Evolutionary conservation across 768 basidiomycete species (phyloP).

Genomic region (Boletus vinaceobasis): DNA sequence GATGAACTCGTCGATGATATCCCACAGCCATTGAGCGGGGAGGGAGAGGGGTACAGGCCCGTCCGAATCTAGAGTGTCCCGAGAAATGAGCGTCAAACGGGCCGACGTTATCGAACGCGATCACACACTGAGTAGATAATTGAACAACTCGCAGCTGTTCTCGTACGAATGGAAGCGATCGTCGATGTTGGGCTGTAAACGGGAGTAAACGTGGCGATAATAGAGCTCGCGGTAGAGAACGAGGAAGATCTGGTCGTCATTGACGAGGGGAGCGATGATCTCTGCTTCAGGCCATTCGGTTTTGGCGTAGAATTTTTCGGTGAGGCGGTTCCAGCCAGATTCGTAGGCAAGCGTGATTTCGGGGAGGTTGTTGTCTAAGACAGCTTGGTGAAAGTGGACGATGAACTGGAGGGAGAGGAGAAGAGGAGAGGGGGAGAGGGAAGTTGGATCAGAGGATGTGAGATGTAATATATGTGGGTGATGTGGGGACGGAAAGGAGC

Average conservation of each 20-base stretch:
- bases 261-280: conserved; percentile 88
- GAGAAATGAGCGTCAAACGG: neutral
- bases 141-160: conserved; percentile 98
- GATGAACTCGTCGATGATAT: conserved; percentile 95
- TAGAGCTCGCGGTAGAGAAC: conserved; percentile 96
- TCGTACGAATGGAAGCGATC: conserved; percentile 98
- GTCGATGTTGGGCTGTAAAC: conserved; percentile 91
- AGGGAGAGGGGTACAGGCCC: conserved; percentile 88
- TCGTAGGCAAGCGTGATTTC: conserved; percentile 94
- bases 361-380: conserved; percentile 83
- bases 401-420: conserved; percentile 62
- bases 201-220: conserved; percentile 94
- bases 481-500: neutral
- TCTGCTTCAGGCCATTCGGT: conserved; percentile 98
- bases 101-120: neutral
- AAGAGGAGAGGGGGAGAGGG: neutral
- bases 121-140: conserved; percentile 81
- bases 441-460: neutral
- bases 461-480: neutral
- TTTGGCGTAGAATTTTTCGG: conserved; percentile 92
- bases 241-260: conserved; percentile 94
- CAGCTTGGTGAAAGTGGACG: conserved; percentile 91
- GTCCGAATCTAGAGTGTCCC: conserved; percentile 67
- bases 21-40: conserved; percentile 98
- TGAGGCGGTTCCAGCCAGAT: conserved; percentile 95